Conservation (phyloP, 2,329 filamentous ascomycete species). For the Pseudogymnoascus sp. region DNA sequence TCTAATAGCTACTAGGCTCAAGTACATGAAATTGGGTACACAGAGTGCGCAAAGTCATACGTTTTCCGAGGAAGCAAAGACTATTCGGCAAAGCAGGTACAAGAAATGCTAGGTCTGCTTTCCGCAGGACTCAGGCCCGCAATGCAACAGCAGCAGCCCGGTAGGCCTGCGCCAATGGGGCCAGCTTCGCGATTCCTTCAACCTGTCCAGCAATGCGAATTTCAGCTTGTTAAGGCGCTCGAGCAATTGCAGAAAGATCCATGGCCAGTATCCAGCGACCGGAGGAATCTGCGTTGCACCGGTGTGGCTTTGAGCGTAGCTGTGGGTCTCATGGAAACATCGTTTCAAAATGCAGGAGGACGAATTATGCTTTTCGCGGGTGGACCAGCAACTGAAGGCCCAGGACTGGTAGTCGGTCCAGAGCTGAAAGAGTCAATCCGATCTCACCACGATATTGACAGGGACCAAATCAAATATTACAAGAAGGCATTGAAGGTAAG, state of each 20-base stretch:
- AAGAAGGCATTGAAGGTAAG: slow-evolving; percentile 93
- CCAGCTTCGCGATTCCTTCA: slow-evolving; percentile 85
- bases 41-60: slow-evolving; percentile 96
- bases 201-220: slow-evolving; percentile 91
- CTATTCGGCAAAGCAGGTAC: slow-evolving; percentile 96
- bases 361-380: slow-evolving; percentile 97
- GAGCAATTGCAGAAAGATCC: slow-evolving; percentile 95
- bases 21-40: slow-evolving; percentile 96
- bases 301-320: slow-evolving; percentile 95
- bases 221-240: slow-evolving; percentile 91
- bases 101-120: slow-evolving; percentile 91
- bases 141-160: slow-evolving; percentile 60
- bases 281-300: slow-evolving; percentile 82
- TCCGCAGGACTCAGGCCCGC: slow-evolving; percentile 67
- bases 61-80: slow-evolving; percentile 98
- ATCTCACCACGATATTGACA: slow-evolving; percentile 97
- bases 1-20: slow-evolving; percentile 53
- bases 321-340: slow-evolving; percentile 83
- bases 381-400: slow-evolving; percentile 89
- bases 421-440: slow-evolving; percentile 94
- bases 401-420: slow-evolving; percentile 91
- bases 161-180: slow-evolving; percentile 67
- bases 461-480: slow-evolving; percentile 98
- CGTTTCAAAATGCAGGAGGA: slow-evolving; percentile 90
- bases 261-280: slow-evolving; percentile 93